These are phyloP conservation scores for Kwoniella dendrophila DNA, from an alignment of 768 basidiomycete species.

Conservation along the genomic window DNA sequence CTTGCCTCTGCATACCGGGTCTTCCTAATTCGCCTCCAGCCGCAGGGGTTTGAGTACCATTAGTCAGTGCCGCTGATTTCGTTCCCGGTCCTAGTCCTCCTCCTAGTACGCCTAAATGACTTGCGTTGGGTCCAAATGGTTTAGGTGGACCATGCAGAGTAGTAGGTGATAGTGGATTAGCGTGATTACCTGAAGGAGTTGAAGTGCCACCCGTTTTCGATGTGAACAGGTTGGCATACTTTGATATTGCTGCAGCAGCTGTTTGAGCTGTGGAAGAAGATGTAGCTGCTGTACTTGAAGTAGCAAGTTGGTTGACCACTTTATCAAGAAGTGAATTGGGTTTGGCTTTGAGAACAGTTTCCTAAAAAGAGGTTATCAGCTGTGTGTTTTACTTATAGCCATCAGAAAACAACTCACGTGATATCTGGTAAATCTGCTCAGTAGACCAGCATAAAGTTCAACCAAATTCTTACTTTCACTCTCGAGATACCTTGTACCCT, in stretches of 20 bases:
- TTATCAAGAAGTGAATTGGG: conserved; percentile 74
- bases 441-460: conserved; percentile 72
- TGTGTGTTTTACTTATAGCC: neutral
- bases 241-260: conserved; percentile 77
- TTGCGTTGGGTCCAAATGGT: conserved; percentile 7
- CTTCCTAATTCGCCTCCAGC: conserved; percentile 10
- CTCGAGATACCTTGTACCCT: conserved; percentile 88
- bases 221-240: conserved; percentile 71
- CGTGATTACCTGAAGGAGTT: conserved; percentile 17
- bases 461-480: conserved; percentile 81
- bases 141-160: too few relatives aligned
- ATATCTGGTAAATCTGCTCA: conserved; percentile 78
- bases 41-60: conserved; percentile 24
- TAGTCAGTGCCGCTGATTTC: conserved; percentile 55
- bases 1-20: conserved; percentile 24
- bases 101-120: conserved; percentile 3
- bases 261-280: conserved; percentile 59
- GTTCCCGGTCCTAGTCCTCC: conserved; percentile 58
- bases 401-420: conserved; percentile 66
- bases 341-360: conserved; percentile 63
- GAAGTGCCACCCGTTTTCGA: conserved; percentile 26
- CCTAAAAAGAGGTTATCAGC: conserved; percentile 34
- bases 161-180: too few relatives aligned
- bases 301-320: conserved; percentile 83
- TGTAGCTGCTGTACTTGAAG: conserved; percentile 62